phyloP scores from a whole-genome alignment of 1,284 basidiomycete genomes.

The Takashimella tepidaria region DNA sequence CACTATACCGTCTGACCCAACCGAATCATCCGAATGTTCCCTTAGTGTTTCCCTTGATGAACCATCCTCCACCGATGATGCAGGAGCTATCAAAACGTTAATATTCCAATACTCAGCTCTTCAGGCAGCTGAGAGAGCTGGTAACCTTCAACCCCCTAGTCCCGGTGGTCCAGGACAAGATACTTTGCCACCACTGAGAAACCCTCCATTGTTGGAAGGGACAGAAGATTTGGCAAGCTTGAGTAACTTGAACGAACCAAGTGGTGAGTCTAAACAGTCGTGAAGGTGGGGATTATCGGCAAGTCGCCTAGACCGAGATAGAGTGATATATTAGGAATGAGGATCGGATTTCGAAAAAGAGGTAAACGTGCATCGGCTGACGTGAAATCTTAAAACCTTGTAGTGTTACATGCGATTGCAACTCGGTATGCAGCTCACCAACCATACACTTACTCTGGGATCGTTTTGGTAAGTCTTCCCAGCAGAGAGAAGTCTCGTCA shows the following conservation, averaged over 20 bases:
- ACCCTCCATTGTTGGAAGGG: constrained; percentile 92
- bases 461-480: constrained; percentile 51
- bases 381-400: no score
- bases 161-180: constrained; percentile 25
- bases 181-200: constrained; percentile 81
- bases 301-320: no score
- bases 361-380: no score
- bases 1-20: constrained; percentile 22
- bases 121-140: constrained; percentile 24
- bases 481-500: not conserved
- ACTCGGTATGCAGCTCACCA: constrained; percentile 95
- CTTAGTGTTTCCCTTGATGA: constrained; percentile 35
- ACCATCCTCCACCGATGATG: constrained; percentile 10
- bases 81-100: constrained; percentile 26
- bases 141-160: constrained; percentile 17
- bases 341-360: no score
- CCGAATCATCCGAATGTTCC: constrained; percentile 24
- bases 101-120: constrained; percentile 38
- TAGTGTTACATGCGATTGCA: constrained; percentile 93
- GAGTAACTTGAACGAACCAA: constrained; percentile 96
- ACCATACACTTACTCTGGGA: constrained; percentile 98
- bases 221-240: constrained; percentile 97
- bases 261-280: constrained; percentile 56
- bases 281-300: no score
- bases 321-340: no score